phyloP scores from a whole-genome alignment of 1,139 yeast species.

The Hyphopichia khmerensis region DNA sequence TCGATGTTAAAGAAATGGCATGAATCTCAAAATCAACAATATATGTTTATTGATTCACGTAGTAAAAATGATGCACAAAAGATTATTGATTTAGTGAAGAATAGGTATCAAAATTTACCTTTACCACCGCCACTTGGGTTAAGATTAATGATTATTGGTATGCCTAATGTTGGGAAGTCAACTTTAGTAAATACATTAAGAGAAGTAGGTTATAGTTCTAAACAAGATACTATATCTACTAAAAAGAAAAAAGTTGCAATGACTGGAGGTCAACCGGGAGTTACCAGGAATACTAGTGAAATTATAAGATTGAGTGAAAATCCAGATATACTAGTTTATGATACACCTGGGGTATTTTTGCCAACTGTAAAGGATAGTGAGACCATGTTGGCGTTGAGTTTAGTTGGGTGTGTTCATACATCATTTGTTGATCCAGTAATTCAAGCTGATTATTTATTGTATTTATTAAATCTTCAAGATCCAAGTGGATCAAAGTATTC shows the following conservation, averaged over 20 bases:
- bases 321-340: slow-evolving; percentile 75
- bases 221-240: slow-evolving; percentile 22
- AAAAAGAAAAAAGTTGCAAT: slow-evolving; percentile 67
- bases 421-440: slow-evolving; percentile 77
- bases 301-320: slow-evolving; percentile 60
- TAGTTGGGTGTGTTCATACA: slow-evolving; percentile 77
- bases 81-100: slow-evolving; percentile 50
- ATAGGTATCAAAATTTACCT: slow-evolving; percentile 40
- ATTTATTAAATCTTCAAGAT: slow-evolving; percentile 65
- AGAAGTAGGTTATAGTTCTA: slow-evolving; percentile 44
- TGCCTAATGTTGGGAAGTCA: slow-evolving; percentile 99
- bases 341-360: slow-evolving; percentile 90
- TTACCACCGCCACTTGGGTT: slow-evolving; percentile 85
- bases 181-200: slow-evolving; percentile 78
- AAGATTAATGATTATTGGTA: slow-evolving; percentile 76
- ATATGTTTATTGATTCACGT: slow-evolving; percentile 61
- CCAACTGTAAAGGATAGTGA: slow-evolving; percentile 69
- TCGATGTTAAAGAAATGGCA: slow-evolving; percentile 55
- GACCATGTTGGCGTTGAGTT: slow-evolving; percentile 72
- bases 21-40: slow-evolving; percentile 45
- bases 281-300: slow-evolving; percentile 79
- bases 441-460: slow-evolving; percentile 83
- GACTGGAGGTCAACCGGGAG: slow-evolving; percentile 91
- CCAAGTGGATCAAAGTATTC: slow-evolving; percentile 45
- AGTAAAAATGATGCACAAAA: slow-evolving; percentile 48